Evolutionary conservation across 441 rosid genomes (phyloP).

Genomic region (Kokia cookei): DNA sequence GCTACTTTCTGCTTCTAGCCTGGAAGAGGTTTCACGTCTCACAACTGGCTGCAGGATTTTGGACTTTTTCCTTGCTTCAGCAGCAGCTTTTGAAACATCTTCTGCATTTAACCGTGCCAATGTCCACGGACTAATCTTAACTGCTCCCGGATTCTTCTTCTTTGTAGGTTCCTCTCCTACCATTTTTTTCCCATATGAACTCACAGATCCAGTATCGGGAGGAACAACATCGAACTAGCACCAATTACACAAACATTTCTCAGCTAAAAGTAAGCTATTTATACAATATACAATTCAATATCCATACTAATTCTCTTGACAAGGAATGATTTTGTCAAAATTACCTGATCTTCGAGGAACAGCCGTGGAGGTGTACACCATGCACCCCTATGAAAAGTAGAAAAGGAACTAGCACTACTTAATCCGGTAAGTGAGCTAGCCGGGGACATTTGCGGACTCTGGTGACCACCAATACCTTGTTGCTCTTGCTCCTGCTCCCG

Average conservation of each 20-base stretch:
- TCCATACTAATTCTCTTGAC: not conserved
- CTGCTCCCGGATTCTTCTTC: slow-evolving; percentile 70
- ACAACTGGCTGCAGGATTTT: slow-evolving; percentile 78
- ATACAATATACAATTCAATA: not conserved
- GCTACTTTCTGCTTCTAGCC: slow-evolving; percentile 56
- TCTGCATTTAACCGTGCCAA: slow-evolving; percentile 91
- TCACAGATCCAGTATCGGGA: slow-evolving; percentile 85
- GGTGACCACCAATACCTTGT: slow-evolving; percentile 82
- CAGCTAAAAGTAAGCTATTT: not conserved
- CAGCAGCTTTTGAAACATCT: slow-evolving; percentile 93
- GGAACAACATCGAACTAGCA: slow-evolving; percentile 95
- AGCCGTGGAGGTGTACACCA: slow-evolving; percentile 99
- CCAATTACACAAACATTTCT: not conserved
- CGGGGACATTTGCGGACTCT: slow-evolving; percentile 92
- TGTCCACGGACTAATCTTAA: slow-evolving; percentile 95
- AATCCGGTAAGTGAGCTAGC: slow-evolving; percentile 93
- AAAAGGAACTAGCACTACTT: slow-evolving; percentile 95
- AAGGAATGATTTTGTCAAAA: not conserved
- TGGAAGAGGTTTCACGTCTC: slow-evolving; percentile 49
- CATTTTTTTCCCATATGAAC: slow-evolving; percentile 79
- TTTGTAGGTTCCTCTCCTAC: slow-evolving; percentile 55
- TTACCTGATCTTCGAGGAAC: slow-evolving; percentile 94
- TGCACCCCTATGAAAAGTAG: slow-evolving; percentile 87
- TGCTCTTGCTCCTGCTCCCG: slow-evolving; percentile 96
- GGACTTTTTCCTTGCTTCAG: slow-evolving; percentile 92